A percentile compares a stretch with the other conserved stretches of the same genome.
Evolutionary conservation across 805 yeast species (phyloP).

Genomic region (Barnettozyma botsteinii): DNA sequence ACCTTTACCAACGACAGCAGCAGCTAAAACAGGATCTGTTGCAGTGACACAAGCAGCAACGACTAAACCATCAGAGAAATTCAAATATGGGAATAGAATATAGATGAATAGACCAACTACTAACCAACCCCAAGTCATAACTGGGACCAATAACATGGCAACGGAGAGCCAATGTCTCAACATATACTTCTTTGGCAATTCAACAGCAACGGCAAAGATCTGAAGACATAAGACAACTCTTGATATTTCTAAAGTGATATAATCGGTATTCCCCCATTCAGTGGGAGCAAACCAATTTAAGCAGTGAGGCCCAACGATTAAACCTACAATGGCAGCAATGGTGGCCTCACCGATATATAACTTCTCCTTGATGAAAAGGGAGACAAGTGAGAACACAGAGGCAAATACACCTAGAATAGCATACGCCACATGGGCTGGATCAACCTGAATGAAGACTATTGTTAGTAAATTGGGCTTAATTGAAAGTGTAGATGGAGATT

Average conservation of each 20-base stretch:
- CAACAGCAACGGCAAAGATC: slow-evolving; percentile 92
- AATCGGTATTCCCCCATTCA: slow-evolving; percentile 81
- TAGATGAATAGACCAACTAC: slow-evolving; percentile 75
- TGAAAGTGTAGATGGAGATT: not conserved
- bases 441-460: slow-evolving; percentile 29
- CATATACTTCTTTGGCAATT: slow-evolving; percentile 86
- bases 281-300: slow-evolving; percentile 78
- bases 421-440: slow-evolving; percentile 77
- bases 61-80: slow-evolving; percentile 64
- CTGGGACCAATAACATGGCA: slow-evolving; percentile 67
- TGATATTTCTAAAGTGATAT: slow-evolving; percentile 75
- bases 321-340: slow-evolving; percentile 78
- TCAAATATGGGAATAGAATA: slow-evolving; percentile 66
- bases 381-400: slow-evolving; percentile 71
- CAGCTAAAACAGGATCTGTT: slow-evolving; percentile 92
- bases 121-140: slow-evolving; percentile 89
- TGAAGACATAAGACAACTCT: slow-evolving; percentile 80
- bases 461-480: not conserved
- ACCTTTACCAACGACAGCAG: slow-evolving; percentile 93
- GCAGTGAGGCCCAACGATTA: slow-evolving; percentile 85
- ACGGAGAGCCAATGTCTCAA: slow-evolving; percentile 77
- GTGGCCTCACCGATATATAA: slow-evolving; percentile 89
- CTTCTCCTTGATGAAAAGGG: slow-evolving; percentile 76
- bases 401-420: slow-evolving; percentile 84
- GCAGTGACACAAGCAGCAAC: slow-evolving; percentile 90